Base-by-base conservation (phyloP, 2,329 filamentous ascomycete genomes). In the Colletotrichum sp. region DNA sequence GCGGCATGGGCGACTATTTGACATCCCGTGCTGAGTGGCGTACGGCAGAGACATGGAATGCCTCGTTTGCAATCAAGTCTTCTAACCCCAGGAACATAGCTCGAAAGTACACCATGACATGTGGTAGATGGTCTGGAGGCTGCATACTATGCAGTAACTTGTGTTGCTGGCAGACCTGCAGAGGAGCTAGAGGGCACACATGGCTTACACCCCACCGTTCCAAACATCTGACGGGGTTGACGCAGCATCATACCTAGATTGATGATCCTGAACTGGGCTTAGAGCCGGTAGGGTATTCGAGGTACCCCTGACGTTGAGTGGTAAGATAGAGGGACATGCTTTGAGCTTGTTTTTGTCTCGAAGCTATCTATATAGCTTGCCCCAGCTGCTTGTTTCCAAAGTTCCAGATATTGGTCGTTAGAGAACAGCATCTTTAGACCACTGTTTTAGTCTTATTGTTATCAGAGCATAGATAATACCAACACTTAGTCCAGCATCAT, bases 381-480 rank as follows among this genome's bases (percentile, higher is more conserved):
- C 18, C 26, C 59, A 61, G 14, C 59, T 61, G 28, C 30, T 48
- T 48, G 1, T 0, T 48, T 48, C 16, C 18, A 2, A 26, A 5
- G n/a, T n/a, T n/a, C n/a, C n/a, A n/a, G n/a, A n/a, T 26, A 26
- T 26, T 10, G 4, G 18, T n/a, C 2, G 5, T 0, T 1, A n/a
- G 43, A 21, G n/a, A 48, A 21, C 10, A 52, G 43, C 43, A 52
- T 18, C n/a, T 39, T 14, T 36, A 32, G 30, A 59, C 55, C 21
- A 30, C 21, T 30, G 24, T 30, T 18, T 26, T 16, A 16, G 39
- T n/a, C 24, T 26, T 4, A 59, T 18, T 59, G 3, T 34, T 7
- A 4, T 21, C 18, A 63, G 16, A 63, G 14, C 10, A 3, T 18
- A 26, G 6, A 68, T 28, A 70, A 7, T 13, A 21, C 0, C 28